Evolutionary conservation across 257 asterid genomes (phyloP).

Genomic region (Plantago elongata): DNA sequence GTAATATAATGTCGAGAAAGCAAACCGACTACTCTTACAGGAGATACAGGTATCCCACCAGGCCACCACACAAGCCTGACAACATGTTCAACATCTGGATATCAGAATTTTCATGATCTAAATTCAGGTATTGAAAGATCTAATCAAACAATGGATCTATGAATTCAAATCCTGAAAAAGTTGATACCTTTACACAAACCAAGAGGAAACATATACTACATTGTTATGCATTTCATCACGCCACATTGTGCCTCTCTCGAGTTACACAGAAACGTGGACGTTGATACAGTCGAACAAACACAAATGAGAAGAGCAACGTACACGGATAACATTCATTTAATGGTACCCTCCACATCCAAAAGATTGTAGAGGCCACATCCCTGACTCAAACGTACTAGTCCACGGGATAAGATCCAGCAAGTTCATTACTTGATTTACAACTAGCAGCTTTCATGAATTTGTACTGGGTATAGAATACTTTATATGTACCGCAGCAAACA

Average conservation of each 20-base stretch:
- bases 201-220: background rate
- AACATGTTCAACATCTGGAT: too few relatives aligned
- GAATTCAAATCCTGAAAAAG: background rate
- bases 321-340: background rate
- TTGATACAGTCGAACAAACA: background rate
- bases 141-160: background rate
- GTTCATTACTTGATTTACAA: slow-evolving; percentile 9
- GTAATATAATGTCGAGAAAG: too few relatives aligned
- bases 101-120: too few relatives aligned
- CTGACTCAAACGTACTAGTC: background rate
- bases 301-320: background rate
- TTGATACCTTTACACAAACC: background rate
- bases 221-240: background rate
- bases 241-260: background rate
- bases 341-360: slow-evolving; percentile 6
- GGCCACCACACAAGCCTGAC: too few relatives aligned
- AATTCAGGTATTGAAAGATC: background rate
- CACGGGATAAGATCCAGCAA: background rate
- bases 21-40: too few relatives aligned
- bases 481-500: slow-evolving; percentile 3
- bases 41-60: too few relatives aligned
- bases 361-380: background rate
- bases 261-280: background rate
- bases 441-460: slow-evolving; percentile 6
- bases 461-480: slow-evolving; percentile 1